Evolutionary conservation across 768 basidiomycete genomes (phyloP), one percentile per base, ranked within the genome.

Genomic region (Podaxis pistillaris): DNA sequence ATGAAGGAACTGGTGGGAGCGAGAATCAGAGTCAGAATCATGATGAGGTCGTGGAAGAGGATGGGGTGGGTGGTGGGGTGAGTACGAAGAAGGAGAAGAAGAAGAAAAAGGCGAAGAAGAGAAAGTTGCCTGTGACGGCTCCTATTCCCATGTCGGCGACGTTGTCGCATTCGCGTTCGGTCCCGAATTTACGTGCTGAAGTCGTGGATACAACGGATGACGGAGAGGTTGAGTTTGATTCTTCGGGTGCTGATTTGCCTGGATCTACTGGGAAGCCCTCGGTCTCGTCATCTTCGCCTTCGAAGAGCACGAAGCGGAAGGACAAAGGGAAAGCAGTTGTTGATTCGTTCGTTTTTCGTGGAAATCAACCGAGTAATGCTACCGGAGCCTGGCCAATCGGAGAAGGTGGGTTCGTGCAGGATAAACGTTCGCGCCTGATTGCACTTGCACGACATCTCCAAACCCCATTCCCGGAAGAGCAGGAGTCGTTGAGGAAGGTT

Each of bases 401-500:
- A 37, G 19, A 62, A 22, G 28, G 8, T 9, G 60, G 44, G 22
- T 33, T 47, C 33, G 41, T 69, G 22, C 68, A 70, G 58, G 70
- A 56, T 52, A 73, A 74, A 60, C 68, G 70, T 63, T 72, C 81
- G 7, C 83, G 83, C 58, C 68, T 89, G 37, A 78, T 86, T 13
- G 72, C 79, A 59, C 77, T 89, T 7, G 85, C 85, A 9, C 80
- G 80, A 64, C 84, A 85, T 67, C 72, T 89, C 55, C 79, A 82
- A 51, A 75, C 81, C 64, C 74, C 81, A 40, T 89, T 86, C 70
- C 85, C 85, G 19, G 79, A 83, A 64, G 83, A 89, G 62, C 66
- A 55, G 44, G 67, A 68, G 50, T 68, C 72, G 19, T 68, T 76
- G 55, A 65, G 65, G 46, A 64, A 63, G 50, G 67, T 75, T 53